These are phyloP conservation scores for Endocarpon pusillum DNA, from an alignment of 495 filamentous ascomycete genomes.

Conservation along the genomic window DNA sequence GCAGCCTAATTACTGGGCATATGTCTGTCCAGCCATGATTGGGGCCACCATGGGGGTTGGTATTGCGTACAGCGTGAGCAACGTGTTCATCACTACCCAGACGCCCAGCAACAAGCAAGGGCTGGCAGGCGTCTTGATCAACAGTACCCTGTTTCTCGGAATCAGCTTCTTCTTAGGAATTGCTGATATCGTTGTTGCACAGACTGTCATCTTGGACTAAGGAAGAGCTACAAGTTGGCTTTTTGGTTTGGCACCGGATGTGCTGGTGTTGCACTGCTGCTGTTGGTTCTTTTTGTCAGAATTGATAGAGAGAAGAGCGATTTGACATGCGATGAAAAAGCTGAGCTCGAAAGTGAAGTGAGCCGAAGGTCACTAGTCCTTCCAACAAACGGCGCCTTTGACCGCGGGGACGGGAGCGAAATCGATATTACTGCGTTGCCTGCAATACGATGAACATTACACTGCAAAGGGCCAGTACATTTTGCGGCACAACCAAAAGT, in stretches of 20 bases:
- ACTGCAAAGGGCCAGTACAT: no score
- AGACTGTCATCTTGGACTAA: conserved; percentile 28
- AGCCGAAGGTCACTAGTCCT: no score
- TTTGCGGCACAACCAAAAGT: no score
- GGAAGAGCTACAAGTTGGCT: conserved; percentile 38
- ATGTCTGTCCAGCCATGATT: conserved; percentile 68
- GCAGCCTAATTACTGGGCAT: conserved; percentile 48
- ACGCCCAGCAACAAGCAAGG: conserved; percentile 55
- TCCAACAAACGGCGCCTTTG: no score
- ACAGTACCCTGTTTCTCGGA: conserved; percentile 52
- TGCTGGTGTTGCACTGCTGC: conserved; percentile 33
- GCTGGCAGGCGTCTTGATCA: conserved; percentile 54
- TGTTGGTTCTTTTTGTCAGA: conserved; percentile 44
- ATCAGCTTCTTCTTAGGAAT: conserved; percentile 67
- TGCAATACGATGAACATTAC: no score
- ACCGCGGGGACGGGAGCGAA: no score
- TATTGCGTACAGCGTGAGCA: conserved; percentile 66
- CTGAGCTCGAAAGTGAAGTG: conserved; percentile 22
- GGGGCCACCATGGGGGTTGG: conserved; percentile 69
- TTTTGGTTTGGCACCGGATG: conserved; percentile 53
- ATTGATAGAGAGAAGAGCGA: conserved; percentile 51
- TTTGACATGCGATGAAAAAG: conserved; percentile 48
- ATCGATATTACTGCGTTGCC: no score
- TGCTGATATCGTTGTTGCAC: conserved; percentile 47
- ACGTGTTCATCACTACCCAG: conserved; percentile 67